Base-by-base conservation (phyloP, 768 basidiomycete species). In the Collybia sordida region DNA sequence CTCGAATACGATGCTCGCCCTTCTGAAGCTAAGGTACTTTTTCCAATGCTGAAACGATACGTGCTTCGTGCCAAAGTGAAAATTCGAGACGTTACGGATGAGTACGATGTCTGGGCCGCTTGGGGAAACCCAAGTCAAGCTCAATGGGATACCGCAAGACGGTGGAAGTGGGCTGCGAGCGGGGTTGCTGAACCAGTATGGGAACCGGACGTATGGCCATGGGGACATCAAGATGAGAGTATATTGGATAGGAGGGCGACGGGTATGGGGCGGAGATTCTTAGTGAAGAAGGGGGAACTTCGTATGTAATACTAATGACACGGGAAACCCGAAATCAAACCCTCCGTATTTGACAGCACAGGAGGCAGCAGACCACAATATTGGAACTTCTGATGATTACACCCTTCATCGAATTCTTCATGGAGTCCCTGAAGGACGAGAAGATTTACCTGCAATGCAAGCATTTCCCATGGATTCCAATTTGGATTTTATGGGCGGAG, bases 381-480 rank as follows among this genome's bases (percentile, higher is more conserved):
- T 78, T 24, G 72, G 70, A 11, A 51, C 73, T 0, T 51, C 69
- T 2, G 79, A 84, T 27, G 81, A 79, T 24, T 97, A 94, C 64
- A 73, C 80, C 35, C 64, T 92, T 1, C 93, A 94, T 56, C 81
- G 97, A 25, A 85, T 94, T 52, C 48, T 83, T 15, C 81, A 81
- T 38, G 93, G 94, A 3, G 87, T 98, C 3, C 90, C 97, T 1
- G 97, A 99, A 73, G 94, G 95, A 0, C 71, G 70, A 9, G 62
- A 63, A 0, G 97, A 99, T 62, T 87, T 97, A 2, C 66, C 71
- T 4, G 85, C 92, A 12, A 77, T 84, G 62, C 81, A 86, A 7
- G 82, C 92, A 0, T 86, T 98, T 55, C 97, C 97, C 3, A 87
- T 98, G 74, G 96, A 99, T 55, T 93, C 91, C 6, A 93, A 95